Conservation (phyloP, 2,329 filamentous ascomycete genomes). For the Ciborinia camelliae region DNA sequence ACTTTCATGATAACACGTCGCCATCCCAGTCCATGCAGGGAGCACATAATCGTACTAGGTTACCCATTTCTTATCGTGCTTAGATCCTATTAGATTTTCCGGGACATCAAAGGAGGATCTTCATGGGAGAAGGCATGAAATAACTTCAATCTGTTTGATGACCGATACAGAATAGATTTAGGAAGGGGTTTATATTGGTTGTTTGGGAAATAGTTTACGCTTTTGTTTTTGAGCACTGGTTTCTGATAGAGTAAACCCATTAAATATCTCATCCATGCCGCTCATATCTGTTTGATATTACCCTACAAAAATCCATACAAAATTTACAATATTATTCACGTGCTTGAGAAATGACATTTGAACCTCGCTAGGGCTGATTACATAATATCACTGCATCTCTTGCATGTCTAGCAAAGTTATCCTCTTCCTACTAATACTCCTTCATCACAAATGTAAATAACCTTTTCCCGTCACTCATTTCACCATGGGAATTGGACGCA, state of each 20-base stretch:
- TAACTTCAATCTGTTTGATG: not conserved
- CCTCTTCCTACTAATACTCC: not conserved
- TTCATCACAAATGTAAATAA: not conserved
- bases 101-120: not conserved
- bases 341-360: not conserved
- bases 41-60: not conserved
- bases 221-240: not conserved
- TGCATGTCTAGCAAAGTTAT: not conserved
- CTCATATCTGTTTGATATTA: not conserved
- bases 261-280: not conserved
- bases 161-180: not conserved
- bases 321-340: not conserved
- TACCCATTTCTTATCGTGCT: not conserved
- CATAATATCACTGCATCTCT: slow-evolving; percentile 4
- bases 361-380: slow-evolving; percentile 3
- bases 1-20: not conserved
- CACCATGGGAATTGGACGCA: slow-evolving; percentile 43
- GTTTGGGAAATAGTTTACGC: not conserved
- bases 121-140: not conserved
- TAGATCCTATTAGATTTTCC: not conserved
- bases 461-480: not conserved
- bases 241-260: not conserved
- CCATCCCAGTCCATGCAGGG: not conserved
- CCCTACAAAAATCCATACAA: not conserved
- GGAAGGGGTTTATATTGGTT: not conserved